Percentiles rank a stretch among this genome's conserved stretches.
phyloP scores from a whole-genome alignment of 1,284 basidiomycete species.

The Cystobasidium sp. region DNA sequence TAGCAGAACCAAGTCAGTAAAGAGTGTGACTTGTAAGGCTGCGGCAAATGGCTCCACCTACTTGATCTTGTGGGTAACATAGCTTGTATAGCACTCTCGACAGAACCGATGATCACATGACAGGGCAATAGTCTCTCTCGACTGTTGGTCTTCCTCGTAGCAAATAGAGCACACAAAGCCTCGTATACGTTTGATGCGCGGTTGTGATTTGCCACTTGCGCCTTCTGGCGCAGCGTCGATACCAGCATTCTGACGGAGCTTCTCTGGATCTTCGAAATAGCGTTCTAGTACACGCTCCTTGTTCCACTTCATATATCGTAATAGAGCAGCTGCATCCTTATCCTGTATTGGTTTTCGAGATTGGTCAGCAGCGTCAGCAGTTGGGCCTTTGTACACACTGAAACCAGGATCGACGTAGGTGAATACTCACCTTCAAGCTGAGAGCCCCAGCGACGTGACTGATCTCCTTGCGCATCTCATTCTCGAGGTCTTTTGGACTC shows the following conservation, averaged over 20 bases:
- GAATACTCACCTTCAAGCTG: constrained; percentile 72
- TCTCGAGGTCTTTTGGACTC: constrained; percentile 64
- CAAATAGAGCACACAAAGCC: constrained; percentile 87
- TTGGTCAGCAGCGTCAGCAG: background rate
- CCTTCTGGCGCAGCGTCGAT: constrained; percentile 51
- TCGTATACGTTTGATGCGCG: constrained; percentile 56
- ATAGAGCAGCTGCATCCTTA: constrained; percentile 72
- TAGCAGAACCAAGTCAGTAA: background rate
- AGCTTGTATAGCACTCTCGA: constrained; percentile 82
- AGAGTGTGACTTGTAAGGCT: too few relatives aligned
- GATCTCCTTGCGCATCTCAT: constrained; percentile 74
- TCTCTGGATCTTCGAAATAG: constrained; percentile 85
- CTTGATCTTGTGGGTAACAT: constrained; percentile 81
- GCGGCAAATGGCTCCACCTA: constrained; percentile 56
- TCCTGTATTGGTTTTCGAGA: constrained; percentile 55
- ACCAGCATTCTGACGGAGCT: constrained; percentile 74
- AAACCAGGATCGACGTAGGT: background rate
- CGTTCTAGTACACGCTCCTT: constrained; percentile 82
- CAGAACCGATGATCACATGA: constrained; percentile 83
- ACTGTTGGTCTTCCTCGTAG: constrained; percentile 68
- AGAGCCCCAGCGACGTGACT: constrained; percentile 83
- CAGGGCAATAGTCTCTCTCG: constrained; percentile 66
- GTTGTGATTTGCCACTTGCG: constrained; percentile 51
- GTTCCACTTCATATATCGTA: constrained; percentile 91
- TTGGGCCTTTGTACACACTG: background rate